phyloP scores from a whole-genome alignment of 306 rosid species.

The Quercus bicolor region DNA sequence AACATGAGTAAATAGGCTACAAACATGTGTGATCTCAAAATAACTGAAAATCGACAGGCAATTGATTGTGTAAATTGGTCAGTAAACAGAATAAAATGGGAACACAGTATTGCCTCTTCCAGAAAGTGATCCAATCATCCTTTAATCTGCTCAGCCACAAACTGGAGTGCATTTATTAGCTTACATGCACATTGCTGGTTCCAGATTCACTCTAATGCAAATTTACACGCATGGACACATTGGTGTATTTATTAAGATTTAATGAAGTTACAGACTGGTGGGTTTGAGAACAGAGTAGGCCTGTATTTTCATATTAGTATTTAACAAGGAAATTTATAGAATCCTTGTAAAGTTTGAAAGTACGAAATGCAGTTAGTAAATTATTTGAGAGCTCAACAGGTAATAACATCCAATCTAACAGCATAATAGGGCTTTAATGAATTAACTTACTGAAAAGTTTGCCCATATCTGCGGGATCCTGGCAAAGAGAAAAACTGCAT shows the following conservation, averaged over 20 bases:
- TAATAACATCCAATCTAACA: conserved; percentile 19
- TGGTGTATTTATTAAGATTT: neutral
- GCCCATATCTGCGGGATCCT: conserved; percentile 96
- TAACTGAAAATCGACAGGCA: neutral
- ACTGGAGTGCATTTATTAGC: no score
- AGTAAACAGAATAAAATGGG: neutral
- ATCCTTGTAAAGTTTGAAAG: neutral
- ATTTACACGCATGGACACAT: neutral
- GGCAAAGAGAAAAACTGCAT: conserved; percentile 84
- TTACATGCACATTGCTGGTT: neutral
- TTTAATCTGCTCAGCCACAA: neutral
- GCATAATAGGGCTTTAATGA: conserved; percentile 12
- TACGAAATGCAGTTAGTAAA: conserved; percentile 1
- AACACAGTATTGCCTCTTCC: conserved; percentile 15
- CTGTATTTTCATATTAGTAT: neutral
- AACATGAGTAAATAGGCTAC: conserved; percentile 20
- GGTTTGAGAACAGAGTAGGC: neutral
- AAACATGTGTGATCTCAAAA: conserved; percentile 12
- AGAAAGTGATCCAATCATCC: conserved; percentile 4
- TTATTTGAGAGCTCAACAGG: neutral
- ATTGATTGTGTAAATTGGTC: neutral
- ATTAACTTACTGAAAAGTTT: conserved; percentile 82
- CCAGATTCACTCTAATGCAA: neutral
- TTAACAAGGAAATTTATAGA: neutral
- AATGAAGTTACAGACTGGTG: neutral